phyloP scores from a whole-genome alignment of 2,329 filamentous ascomycete genomes.

The Aspergillus glaucus region DNA sequence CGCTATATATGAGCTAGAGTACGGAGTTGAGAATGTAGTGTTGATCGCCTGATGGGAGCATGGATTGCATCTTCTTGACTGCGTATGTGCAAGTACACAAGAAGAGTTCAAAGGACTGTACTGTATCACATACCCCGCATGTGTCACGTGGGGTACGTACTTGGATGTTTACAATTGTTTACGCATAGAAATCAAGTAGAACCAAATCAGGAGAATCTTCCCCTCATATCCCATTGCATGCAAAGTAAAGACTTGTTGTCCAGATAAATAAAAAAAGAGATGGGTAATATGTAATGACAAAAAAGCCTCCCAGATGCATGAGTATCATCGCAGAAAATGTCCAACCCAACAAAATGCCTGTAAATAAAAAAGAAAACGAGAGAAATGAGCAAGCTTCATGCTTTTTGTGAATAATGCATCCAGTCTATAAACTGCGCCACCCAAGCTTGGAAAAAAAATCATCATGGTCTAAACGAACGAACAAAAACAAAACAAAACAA shows the following conservation, averaged over 20 bases:
- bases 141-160: neutral
- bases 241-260: no score
- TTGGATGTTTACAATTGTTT: no score
- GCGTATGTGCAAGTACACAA: no score
- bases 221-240: no score
- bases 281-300: constrained; percentile 4
- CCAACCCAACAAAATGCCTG: neutral
- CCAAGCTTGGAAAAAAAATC: constrained; percentile 12
- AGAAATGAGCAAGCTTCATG: constrained; percentile 16
- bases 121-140: neutral
- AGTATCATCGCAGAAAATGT: constrained; percentile 18
- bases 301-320: constrained; percentile 33
- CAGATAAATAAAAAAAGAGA: neutral
- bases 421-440: constrained; percentile 32
- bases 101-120: neutral
- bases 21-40: neutral
- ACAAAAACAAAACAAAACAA: constrained; percentile 3
- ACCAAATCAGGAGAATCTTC: neutral
- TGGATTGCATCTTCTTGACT: constrained; percentile 3
- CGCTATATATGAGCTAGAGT: no score
- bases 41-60: constrained; percentile 1
- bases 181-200: neutral
- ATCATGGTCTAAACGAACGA: constrained; percentile 18
- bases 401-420: constrained; percentile 29
- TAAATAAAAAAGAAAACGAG: constrained; percentile 10